Conservation (phyloP, 2,329 filamentous ascomycete species). For the Aspergillus neotritici region DNA sequence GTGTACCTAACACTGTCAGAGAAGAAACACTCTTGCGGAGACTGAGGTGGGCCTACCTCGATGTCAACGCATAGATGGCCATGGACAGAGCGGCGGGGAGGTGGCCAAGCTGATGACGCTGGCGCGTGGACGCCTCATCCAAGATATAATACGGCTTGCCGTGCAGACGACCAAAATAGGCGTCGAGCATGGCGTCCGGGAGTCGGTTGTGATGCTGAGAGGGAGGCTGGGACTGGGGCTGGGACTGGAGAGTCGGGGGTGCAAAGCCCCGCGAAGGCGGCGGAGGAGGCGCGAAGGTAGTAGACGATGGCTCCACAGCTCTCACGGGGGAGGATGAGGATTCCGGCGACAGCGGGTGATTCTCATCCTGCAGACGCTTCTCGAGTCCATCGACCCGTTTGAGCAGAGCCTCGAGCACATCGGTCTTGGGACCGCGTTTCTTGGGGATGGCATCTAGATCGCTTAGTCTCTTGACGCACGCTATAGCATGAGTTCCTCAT, state of each 20-base stretch:
- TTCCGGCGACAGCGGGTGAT: conserved; percentile 40
- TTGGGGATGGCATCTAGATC: conserved; percentile 73
- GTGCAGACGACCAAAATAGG: conserved; percentile 73
- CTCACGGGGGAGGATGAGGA: conserved; percentile 43
- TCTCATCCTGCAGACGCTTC: conserved; percentile 68
- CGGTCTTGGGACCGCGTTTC: conserved; percentile 84
- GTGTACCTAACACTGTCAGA: conserved; percentile 56
- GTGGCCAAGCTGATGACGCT: conserved; percentile 64
- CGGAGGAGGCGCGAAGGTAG: conserved; percentile 7
- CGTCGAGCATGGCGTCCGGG: conserved; percentile 63
- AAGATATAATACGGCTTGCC: conserved; percentile 77
- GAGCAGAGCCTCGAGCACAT: conserved; percentile 75
- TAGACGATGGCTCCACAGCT: conserved; percentile 3
- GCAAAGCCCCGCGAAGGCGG: conserved; percentile 13
- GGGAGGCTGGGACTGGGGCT: conserved; percentile 26
- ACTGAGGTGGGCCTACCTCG: conserved; percentile 46
- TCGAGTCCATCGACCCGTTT: conserved; percentile 83
- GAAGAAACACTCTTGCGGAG: conserved; percentile 12
- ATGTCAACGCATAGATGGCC: conserved; percentile 54
- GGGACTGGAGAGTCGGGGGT: conserved; percentile 9
- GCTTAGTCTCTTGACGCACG: conserved; percentile 31
- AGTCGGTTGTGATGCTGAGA: conserved; percentile 43
- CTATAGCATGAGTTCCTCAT: conserved; percentile 15
- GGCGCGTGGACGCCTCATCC: conserved; percentile 68
- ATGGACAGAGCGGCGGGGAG: conserved; percentile 49